phyloP scores from a whole-genome alignment of 1,284 basidiomycete genomes.

The Ustilago esculenta region DNA sequence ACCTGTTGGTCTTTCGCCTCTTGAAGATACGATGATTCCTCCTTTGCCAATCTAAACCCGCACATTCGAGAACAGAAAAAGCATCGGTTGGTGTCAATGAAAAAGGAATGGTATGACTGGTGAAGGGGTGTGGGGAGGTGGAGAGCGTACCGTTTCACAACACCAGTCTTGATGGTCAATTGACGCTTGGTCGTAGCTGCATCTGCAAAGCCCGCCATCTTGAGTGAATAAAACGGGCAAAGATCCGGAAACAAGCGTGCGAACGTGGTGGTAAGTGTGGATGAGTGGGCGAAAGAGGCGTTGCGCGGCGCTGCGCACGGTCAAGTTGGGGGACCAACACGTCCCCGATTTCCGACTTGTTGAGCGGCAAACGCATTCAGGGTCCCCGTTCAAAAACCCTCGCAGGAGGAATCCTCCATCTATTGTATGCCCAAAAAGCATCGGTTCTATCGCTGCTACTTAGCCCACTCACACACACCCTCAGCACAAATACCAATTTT shows the following conservation, averaged over 20 bases:
- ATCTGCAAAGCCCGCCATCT: slow-evolving; percentile 31
- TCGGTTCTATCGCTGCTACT: no score
- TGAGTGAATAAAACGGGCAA: background rate
- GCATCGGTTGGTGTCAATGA: no score
- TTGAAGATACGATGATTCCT: slow-evolving; percentile 47
- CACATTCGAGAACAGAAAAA: no score
- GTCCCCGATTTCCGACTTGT: slow-evolving; percentile 4
- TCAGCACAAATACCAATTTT: background rate
- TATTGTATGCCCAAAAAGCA: no score
- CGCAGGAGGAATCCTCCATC: no score
- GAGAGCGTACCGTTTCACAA: slow-evolving; percentile 49
- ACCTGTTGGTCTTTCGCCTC: slow-evolving; percentile 45
- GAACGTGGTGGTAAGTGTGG: no score
- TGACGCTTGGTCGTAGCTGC: slow-evolving; percentile 43
- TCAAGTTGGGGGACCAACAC: background rate
- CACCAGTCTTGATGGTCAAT: slow-evolving; percentile 55
- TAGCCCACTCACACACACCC: no score
- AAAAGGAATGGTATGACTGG: no score
- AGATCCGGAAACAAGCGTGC: no score
- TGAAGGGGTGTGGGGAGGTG: background rate
- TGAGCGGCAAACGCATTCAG: no score
- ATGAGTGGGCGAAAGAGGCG: background rate
- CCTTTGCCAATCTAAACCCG: slow-evolving; percentile 44
- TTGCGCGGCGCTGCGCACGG: no score
- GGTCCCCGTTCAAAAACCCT: no score